Evolutionary conservation across 768 basidiomycete species (phyloP), one percentile per base, ranked within the genome.

Genomic region (Pholiota conissans): DNA sequence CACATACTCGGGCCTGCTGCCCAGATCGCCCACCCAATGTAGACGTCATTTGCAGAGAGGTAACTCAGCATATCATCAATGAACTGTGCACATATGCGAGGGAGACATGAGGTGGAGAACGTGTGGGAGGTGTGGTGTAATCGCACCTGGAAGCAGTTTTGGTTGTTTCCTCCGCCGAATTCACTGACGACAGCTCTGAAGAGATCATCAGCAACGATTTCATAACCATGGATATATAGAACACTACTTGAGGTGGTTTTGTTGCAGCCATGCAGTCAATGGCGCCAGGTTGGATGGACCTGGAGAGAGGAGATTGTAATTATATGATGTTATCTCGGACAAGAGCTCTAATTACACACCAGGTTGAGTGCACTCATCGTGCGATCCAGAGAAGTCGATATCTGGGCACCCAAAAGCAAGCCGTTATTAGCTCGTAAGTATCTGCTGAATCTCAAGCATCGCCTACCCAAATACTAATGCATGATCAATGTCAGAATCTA

Each of bases 1-100:
- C 22, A 72, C 74, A 26, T 61, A 78, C 76, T 55, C 18, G 79
- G 79, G 37, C 79, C 79, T 28, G 79, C 79, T 59, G 79, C 79
- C 79, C 79, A 80, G 42, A 77, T 74, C 2, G 75, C 55, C 79
- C 78, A 80, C 13, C 79, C 79, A 46, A 80, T 79, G 62, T 78
- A 80, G 29, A 69, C 79, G 39, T 77, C 75, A 58, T 79, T 80
- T 13, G 69, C 65, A 2, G 65, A 62, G 50, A 80, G 66, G 62
- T 77, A 80, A 32, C 65, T 67, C 2, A 80, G 64, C 65, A 80
- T 59, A n/a, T 78, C 75, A 22, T 74, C 71, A 48, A 77, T 64
- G 39, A 73, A 75, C 67, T 66, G 30, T 0, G 30, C 18, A 14
- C n/a, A 28, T 26, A 11, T 2, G 1, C 3, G 10, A 18, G 9